Base-by-base conservation (phyloP, 129 eudicot species). In the Apium graveolens region DNA sequence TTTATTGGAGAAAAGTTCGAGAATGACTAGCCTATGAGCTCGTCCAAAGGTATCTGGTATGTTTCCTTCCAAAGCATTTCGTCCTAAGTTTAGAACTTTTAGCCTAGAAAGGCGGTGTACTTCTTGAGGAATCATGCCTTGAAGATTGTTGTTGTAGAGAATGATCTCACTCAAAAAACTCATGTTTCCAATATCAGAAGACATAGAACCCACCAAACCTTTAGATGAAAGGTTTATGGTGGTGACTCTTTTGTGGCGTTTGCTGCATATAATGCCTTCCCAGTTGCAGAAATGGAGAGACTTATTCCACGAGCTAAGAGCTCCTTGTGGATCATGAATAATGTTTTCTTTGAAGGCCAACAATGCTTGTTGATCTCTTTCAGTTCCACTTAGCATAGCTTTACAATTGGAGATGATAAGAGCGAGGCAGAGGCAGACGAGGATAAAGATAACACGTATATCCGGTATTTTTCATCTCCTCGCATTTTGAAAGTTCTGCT, bases 81-180 rank as follows among this genome's bases (percentile, higher is more conserved):
- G 43, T 39, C 31, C 31, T 43, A 82, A 75, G 72, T 65, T 81
- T 11, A 86, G 42, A 17, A 51, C 73, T 34, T 83, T 45, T 31
- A 76, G 72, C 24, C 72, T 55, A 39, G 39, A 26, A 2, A 76
- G 68, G 1, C 72, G 79, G 6, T 29, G 72, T 24, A 76, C 1
- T 76, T 76, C 51, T 34, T 13, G 71, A 21, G 79, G 71, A 39
- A 76, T 76, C 12, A 0, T 7, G 0, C 79, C 79, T 3, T 39
- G 71, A 57, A 76, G 51, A 18, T 1, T 60, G 80, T 77, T 77
- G 38, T 77, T 77, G 48, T 14, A 37, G 5, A 77, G 80, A 37
- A 14, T 14, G 24, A 77, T 39, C 5, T 38, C 8, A 18, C 4
- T 2, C 11, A 77, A 41, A 3, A 60, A 77, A 68, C 72, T 55